phyloP scores from a whole-genome alignment of 2,329 filamentous ascomycete species.

The Penicillium vulpinum region DNA sequence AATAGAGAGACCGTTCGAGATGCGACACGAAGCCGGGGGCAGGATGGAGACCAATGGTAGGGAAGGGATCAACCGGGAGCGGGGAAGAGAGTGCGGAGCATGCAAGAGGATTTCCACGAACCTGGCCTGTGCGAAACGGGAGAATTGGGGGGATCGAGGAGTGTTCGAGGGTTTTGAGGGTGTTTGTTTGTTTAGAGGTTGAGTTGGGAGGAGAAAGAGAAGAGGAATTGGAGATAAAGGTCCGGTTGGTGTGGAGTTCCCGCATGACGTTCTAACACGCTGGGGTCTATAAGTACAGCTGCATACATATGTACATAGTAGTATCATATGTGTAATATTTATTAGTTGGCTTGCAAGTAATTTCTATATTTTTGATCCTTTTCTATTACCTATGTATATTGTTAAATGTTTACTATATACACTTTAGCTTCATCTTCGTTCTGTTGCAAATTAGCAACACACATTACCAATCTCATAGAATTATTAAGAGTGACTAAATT shows the following conservation, averaged over 20 bases:
- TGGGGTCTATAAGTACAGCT: neutral
- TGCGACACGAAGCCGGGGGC: conserved; percentile 16
- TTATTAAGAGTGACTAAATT: too few species aligned
- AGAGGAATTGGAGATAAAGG: conserved; percentile 1
- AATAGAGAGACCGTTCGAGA: conserved; percentile 6
- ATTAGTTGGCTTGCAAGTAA: neutral
- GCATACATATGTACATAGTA: neutral
- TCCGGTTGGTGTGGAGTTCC: neutral
- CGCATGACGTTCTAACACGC: conserved; percentile 1
- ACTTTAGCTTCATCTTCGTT: too few species aligned
- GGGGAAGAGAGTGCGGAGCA: conserved; percentile 12
- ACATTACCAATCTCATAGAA: neutral
- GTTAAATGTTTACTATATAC: neutral
- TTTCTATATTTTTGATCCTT: neutral
- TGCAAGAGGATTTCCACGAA: conserved; percentile 17
- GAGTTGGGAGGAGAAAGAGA: neutral
- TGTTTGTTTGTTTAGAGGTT: neutral
- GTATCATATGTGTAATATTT: neutral
- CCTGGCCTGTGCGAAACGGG: conserved; percentile 5
- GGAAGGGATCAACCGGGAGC: conserved; percentile 18
- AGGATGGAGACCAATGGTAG: conserved; percentile 5
- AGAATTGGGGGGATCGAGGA: neutral
- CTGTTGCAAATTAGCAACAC: neutral
- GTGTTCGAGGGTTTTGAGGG: neutral
- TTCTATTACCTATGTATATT: neutral